A percentile compares a stretch with the other conserved stretches of the same genome.
These are phyloP conservation scores for Noccaea caerulescens DNA, from an alignment of 345 rosid species.

Conservation along the genomic window DNA sequence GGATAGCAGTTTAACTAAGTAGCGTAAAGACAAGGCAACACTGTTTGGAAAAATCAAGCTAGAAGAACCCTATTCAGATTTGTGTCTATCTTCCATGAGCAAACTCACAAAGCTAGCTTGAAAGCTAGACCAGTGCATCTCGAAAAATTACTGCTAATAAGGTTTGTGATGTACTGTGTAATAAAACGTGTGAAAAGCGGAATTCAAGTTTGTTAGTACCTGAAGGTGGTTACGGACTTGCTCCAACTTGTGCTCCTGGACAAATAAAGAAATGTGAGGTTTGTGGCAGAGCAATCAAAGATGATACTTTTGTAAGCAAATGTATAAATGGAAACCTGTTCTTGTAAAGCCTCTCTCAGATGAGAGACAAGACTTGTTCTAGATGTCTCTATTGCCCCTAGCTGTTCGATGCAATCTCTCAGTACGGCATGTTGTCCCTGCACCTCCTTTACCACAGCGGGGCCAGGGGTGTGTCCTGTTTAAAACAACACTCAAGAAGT, in stretches of 20 bases:
- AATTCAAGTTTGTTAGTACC: slow-evolving; percentile 45
- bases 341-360: slow-evolving; percentile 83
- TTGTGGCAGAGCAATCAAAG: slow-evolving; percentile 32
- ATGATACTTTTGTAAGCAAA: slow-evolving; percentile 5
- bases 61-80: slow-evolving; percentile 1
- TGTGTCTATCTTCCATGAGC: slow-evolving; percentile 2
- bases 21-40: not conserved
- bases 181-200: not conserved
- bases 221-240: slow-evolving; percentile 76
- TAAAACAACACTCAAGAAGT: slow-evolving; percentile 8
- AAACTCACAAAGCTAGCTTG: slow-evolving; percentile 8
- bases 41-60: not conserved
- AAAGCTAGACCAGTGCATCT: slow-evolving; percentile 5
- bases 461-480: slow-evolving; percentile 60
- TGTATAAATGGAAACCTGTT: slow-evolving; percentile 62
- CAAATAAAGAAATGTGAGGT: not conserved
- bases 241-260: slow-evolving; percentile 82
- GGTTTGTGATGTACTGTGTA: slow-evolving; percentile 17
- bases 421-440: slow-evolving; percentile 73
- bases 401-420: slow-evolving; percentile 75
- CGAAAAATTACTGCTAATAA: not conserved
- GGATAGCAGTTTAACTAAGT: not conserved
- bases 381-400: slow-evolving; percentile 63
- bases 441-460: slow-evolving; percentile 66
- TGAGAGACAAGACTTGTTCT: slow-evolving; percentile 71